Evolutionary conservation across 768 basidiomycete species (phyloP), one percentile per base, ranked within the genome.

Genomic region (Suillus lakei): DNA sequence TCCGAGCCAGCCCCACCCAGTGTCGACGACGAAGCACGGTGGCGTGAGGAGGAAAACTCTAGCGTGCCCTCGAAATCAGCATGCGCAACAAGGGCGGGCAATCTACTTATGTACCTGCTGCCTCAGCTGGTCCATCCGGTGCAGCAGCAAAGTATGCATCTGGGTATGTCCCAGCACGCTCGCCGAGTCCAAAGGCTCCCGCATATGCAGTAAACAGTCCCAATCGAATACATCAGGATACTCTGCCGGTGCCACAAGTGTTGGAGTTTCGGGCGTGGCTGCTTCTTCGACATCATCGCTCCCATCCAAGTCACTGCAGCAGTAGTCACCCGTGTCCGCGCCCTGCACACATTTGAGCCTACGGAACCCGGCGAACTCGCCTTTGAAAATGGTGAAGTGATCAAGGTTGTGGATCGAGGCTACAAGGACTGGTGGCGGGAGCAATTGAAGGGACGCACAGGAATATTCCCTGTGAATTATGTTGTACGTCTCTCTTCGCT

Each of bases 361-460:
- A 89, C 91, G 0, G 94, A 96, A 70, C 85, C 90, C 0, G 96
- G 95, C 13, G 97, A 99, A 74, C 84, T 99, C 2, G 89, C 90
- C 1, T 97, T 99, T 72, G 91, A 94, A 60, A 91, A 91, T 68
- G 97, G 96, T 2, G 96, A 98, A 68, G 83, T 97, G 54, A 95
- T 98, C 81, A 95, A 95, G 72, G 96, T 99, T 16, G 89, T 98
- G 28, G 95, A 98, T 75, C 87, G 95, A 30, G 91, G 91, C 28
- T 97, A 97, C 77, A 91, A 93, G 71, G 95, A 98, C 74, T 99
- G 97, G 97, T 98, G 96, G 95, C 80, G 94, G 26, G 97, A 97
- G 1, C 95, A 98, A 70, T 77, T 96, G 53, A 92, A 89, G 72
- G 96, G 94, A 0, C 81, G 92, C 64, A 95, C 95, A 3, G 95